Base-by-base conservation (phyloP, 331 rosid genomes). In the Prunus yedoensis region DNA sequence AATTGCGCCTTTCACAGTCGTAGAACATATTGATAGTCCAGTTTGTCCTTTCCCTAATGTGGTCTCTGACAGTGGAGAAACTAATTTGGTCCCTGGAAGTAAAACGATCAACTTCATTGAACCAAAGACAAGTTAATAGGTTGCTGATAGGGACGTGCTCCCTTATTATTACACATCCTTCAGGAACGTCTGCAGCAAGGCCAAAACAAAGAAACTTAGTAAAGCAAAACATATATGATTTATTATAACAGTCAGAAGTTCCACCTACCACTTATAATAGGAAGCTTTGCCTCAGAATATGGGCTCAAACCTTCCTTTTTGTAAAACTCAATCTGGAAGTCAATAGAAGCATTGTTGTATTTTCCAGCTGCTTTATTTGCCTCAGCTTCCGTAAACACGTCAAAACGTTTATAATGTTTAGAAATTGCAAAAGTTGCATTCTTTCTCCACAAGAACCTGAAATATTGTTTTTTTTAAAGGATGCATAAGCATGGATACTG, bases 41-140 rank as follows among this genome's bases (percentile, higher is more conserved):
- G 79, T 91, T 91, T 63, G 87, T 89, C 83, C 82, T 88, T 1
- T 85, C 81, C 72, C 58, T 69, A 67, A 91, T 52, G 81, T 84
- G 89, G 80, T 91, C 97, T 86, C 97, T 85, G 61, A 87, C 96
- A 0, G 79, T 94, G 51, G 95, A 81, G 84, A 94, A 91, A 87
- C 98, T 91, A 75, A 94, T 81, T 69, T 94, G 98, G 81, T 94
- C 98, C 79, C 98, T 78, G 8, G 99, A 88, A 60, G 99, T 94
- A 74, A 94, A 94, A 41, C 99, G 91, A 85, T 94, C 99, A 64
- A 94, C 99, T 85, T 94, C 99, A 71, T 92, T 84, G 93, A 87
- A 92, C 99, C 99, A 94, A 74, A 92, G 97, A 83, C 97, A 94
- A 66, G 97, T 84, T 52, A 92, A 85, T 67, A 94, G 93, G 80